A percentile compares a stretch with the other conserved stretches of the same genome.
Conservation (phyloP, 2,329 filamentous ascomycete species). For the Cytospora mali region DNA sequence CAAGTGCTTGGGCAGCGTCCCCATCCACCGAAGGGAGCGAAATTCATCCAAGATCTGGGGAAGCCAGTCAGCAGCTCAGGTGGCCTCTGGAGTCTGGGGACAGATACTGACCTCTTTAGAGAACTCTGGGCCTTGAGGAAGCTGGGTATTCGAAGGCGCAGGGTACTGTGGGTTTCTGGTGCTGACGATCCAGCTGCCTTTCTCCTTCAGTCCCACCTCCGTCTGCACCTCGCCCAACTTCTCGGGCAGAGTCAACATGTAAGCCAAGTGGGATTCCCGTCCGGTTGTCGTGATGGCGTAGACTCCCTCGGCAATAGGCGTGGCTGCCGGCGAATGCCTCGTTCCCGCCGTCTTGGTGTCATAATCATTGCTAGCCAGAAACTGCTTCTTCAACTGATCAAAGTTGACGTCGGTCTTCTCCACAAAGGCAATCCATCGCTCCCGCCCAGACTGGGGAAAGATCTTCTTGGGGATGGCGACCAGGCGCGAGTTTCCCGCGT, state of each 20-base stretch:
- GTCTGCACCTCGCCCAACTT: slow-evolving; percentile 72
- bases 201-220: slow-evolving; percentile 70
- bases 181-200: slow-evolving; percentile 77
- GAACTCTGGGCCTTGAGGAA: slow-evolving; percentile 70
- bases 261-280: slow-evolving; percentile 74
- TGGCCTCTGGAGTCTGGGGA: neutral
- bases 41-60: slow-evolving; percentile 71
- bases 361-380: slow-evolving; percentile 69
- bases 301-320: slow-evolving; percentile 80
- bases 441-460: slow-evolving; percentile 67
- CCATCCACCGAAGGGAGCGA: slow-evolving; percentile 70
- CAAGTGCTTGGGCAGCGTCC: slow-evolving; percentile 72
- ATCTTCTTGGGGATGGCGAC: slow-evolving; percentile 83
- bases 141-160: slow-evolving; percentile 63
- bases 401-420: slow-evolving; percentile 71
- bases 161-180: slow-evolving; percentile 77
- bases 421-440: slow-evolving; percentile 81
- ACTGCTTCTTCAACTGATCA: slow-evolving; percentile 70
- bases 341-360: slow-evolving; percentile 74
- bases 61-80: neutral
- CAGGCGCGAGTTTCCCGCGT: slow-evolving; percentile 66
- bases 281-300: slow-evolving; percentile 78
- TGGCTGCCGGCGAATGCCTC: slow-evolving; percentile 68
- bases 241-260: slow-evolving; percentile 74
- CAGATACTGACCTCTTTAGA: slow-evolving; percentile 62